Base-by-base conservation (phyloP, 805 yeast genomes). In the Wickerhamomyces rabaulensis region DNA sequence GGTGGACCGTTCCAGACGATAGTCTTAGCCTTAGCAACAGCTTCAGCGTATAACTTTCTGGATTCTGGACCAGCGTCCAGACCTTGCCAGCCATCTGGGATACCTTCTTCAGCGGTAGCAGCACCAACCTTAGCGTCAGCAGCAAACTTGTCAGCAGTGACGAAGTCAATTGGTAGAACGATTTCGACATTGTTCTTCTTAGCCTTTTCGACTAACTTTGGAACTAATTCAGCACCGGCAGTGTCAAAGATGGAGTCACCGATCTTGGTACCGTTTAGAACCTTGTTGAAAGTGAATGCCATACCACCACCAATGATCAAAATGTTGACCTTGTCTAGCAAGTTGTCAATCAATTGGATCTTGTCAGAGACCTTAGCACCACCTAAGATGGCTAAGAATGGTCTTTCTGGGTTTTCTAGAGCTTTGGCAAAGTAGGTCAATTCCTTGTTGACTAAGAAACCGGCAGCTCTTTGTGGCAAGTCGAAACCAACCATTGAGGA, bases 1-100 rank as follows among this genome's bases (percentile, higher is more conserved):
- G 99, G 97, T 56, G 99, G 99, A 70, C 99, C 99, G 79, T 94
- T 94, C 99, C 99, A 94, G 68, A 94, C 94, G 64, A 94, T 92
- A 64, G 99, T 94, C 83, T 92, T 90, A 61, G 99, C 95, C 73
- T 84, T 78, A 56, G 86, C 85, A 61, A 94, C 88, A 55, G 96
- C 84, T 57, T 75, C 82, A 57, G 84, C 79, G 68, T 87, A 94
- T 60, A 86, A 78, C 71, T 82, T 78, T 64, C 80, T 76, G 52
- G 96, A 79, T 76, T 87, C 84, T 74, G 90, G 91, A 74, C 99
- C 99, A 63, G 82, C 82, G 73, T 94, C 99, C 65, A 94, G 80
- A 67, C 99, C 99, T 83, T 86, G 84, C 87, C 95, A 85, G 61
- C 84, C 83, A 61, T 84, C 95, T 67, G 97, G 95, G 55, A 94